Evolutionary conservation across 1,139 yeast genomes (phyloP), one percentile per base, ranked within the genome.

Genomic region (Magnusiomyces fungicola): DNA sequence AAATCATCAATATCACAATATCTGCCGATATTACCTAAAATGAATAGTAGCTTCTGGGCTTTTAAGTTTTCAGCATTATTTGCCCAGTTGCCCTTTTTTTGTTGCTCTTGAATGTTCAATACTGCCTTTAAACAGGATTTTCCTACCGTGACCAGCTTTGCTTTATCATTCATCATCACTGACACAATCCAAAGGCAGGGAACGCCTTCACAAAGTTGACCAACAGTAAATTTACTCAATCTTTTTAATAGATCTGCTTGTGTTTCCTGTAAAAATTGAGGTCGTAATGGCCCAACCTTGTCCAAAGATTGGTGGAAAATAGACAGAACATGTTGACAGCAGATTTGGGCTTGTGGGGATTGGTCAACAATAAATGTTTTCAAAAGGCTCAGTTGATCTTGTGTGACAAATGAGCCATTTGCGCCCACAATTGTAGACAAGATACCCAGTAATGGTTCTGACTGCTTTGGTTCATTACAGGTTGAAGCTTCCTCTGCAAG

Each of bases 11-110:
- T 73, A 19, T 76, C 69, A 58, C 92, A 83, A 57, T 76, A 76
- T 46, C 82, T 72, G 0, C 90, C 94, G 65, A 87, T 78, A 46
- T 77, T 75, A 0, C 95, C 89, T 10, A 85, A 61, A 22, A 87
- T 65, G 58, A 78, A 78, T 1, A 87, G 62, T 5, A 87, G 64
- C 54, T 83, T 73, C n/a, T 72, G 72, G 3, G 81, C 58, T 56
- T 76, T 79, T 0, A 73, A 69, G 48, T 78, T 82, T 3, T 65
- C 57, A 2, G 51, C 50, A 0, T 59, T 6, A 58, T 60, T 22
- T 23, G 51, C 33, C 54, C 52, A 34, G 49, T 63, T 55, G 43
- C 61, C 54, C 65, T 70, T 34, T n/a, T 32, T 7, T 5, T 12
- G 9, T 53, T 60, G 1, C 64, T 71, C 23, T 74, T 62, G 58